Base-by-base conservation (phyloP, 2,329 filamentous ascomycete species). In the Phaeosphaeriaceae sp. region DNA sequence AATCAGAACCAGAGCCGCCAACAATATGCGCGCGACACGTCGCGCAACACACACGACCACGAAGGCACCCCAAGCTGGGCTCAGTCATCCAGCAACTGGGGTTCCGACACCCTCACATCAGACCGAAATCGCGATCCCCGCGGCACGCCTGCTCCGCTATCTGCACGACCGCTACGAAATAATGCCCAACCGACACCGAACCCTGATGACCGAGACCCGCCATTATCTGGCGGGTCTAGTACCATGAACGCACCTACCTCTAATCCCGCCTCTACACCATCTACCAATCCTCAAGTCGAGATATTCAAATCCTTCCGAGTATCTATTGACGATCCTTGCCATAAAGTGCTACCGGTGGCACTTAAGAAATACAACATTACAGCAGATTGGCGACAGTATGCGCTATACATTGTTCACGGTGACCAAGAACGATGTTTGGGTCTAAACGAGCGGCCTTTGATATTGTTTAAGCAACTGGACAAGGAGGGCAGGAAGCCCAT, bases 291-390 rank as follows among this genome's bases (percentile, higher is more conserved):
- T 11, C 81, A 83, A 67, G 94, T 97, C 59, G 95, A 99, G 78
- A 97, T 99, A 59, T 98, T 98, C 88, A 99, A 99, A 78, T 97
- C 92, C 1, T 99, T 99, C 86, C 90, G 94, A 42, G 95, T 99
- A 62, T 95, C 92, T 75, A 96, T 98, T 86, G 95, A 99, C 68
- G 95, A 99, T 73, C 95, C 95, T 2, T 99, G 95, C 81, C 91
- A 97, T 82, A 97, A 97, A 77, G 95, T 99, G 26, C 85, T 99
- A 1, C 95, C 95, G 1, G 95, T 96, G 17, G 95, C 95, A 2
- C 86, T 99, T 19, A 96, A 96, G 77, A 97, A 97, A 77, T 99
- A 99, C 81, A 95, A 98, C 75, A 99, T 99, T 82, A 94, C 96
- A 67, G 94, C 94, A 22, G 94, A 97, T 52, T 97, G 94, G 91